Evolutionary conservation across 1,284 basidiomycete species (phyloP).

Genomic region (Puccinia polysora): DNA sequence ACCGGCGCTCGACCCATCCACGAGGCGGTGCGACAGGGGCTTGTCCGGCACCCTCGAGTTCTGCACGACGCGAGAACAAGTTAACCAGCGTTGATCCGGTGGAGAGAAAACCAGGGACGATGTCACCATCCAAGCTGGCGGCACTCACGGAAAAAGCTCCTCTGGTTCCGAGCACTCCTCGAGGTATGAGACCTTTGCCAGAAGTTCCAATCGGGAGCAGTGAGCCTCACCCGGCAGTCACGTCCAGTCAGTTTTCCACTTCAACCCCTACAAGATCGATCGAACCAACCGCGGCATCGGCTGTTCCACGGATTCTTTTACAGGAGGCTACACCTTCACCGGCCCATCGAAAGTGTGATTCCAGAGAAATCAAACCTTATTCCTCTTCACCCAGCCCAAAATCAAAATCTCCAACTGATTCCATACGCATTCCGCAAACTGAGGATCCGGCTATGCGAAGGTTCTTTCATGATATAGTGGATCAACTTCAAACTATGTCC

Average conservation of each 20-base stretch:
- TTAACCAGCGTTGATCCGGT: neutral
- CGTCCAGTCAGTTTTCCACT: constrained; percentile 50
- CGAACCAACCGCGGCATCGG: constrained; percentile 48
- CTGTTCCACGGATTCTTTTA: constrained; percentile 54
- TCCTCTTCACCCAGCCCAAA: constrained; percentile 48
- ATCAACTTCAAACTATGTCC: constrained; percentile 70
- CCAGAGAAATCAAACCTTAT: neutral
- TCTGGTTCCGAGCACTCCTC: constrained; percentile 6
- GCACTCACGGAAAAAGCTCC: neutral
- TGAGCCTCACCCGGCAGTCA: constrained; percentile 47
- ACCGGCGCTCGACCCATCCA: constrained; percentile 9
- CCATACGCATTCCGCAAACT: constrained; percentile 57
- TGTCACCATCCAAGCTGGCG: neutral
- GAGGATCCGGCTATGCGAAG: constrained; percentile 68
- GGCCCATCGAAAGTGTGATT: constrained; percentile 46
- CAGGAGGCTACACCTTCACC: constrained; percentile 54
- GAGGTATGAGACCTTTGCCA: constrained; percentile 50
- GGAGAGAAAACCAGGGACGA: neutral
- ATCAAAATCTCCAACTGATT: constrained; percentile 44
- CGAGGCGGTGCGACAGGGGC: constrained; percentile 6
- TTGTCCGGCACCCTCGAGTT: constrained; percentile 30
- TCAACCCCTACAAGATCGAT: constrained; percentile 47
- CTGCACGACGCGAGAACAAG: constrained; percentile 1
- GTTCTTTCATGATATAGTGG: constrained; percentile 75
- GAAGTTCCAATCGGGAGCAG: constrained; percentile 47